Evolutionary conservation across 2,329 filamentous ascomycete species (phyloP), one percentile per base, ranked within the genome.

Genomic region (Colletotrichum noveboracense): DNA sequence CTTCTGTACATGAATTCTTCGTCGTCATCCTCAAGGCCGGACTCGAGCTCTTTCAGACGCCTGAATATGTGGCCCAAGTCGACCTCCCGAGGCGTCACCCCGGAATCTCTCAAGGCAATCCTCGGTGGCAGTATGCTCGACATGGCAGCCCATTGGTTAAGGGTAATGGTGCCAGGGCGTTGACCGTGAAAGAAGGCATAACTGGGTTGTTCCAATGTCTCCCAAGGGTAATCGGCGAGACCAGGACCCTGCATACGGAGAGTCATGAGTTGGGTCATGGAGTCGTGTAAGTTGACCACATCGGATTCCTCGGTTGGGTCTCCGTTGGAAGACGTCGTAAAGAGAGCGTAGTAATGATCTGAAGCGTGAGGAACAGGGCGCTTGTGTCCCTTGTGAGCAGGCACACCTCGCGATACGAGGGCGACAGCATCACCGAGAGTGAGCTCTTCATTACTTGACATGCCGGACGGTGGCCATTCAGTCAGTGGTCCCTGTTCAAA

Each of bases 141-240:
- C 77, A 90, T 87, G 71, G 89, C 88, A 14, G 91, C 90, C 90
- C 93, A 95, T 77, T 92, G 90, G 79, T 94, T 95, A 66, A 96
- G 85, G 0, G 93, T 95, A 67, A 94, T 90, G 2, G 94, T 95
- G 7, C 94, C 94, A 0, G 93, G 91, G 26, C 90, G 87, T 66
- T 87, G 86, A 14, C 94, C 94, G 82, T 91, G 93, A 78, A 89
- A 90, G 81, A 94, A 94, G 1, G 91, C 88, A 83, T 92, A 92
- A 81, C 93, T 94, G 6, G 94, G 94, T 80, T 95, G 93, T 80
- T 96, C 94, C 30, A 95, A 86, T 2, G 93, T 93, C 77, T 93
- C 90, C 94, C 92, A 95, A 3, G 92, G 93, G 75, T 86, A 82
- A 4, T 82, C 80, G 60, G 89, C 85, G 68, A 76, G 43, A 6